Percentiles rank a stretch among this genome's conserved stretches.
phyloP scores from a whole-genome alignment of 2,329 filamentous ascomycete species.

The Phyllosticta citriasiana region DNA sequence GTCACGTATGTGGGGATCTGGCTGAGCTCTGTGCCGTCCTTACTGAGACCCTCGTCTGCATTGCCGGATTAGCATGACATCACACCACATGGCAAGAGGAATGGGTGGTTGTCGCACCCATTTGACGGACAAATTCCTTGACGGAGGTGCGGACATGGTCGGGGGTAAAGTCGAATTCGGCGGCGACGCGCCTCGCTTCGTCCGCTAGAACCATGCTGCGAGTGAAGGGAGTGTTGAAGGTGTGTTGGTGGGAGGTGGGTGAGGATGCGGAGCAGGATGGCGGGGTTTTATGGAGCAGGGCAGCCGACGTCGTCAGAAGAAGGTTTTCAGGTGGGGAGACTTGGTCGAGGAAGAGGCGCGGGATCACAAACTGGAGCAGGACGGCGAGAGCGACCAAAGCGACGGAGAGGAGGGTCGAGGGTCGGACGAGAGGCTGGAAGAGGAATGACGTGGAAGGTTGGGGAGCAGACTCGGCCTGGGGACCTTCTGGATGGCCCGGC shows the following conservation, averaged over 20 bases:
- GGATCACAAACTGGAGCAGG: constrained; percentile 25
- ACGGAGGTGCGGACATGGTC: constrained; percentile 71
- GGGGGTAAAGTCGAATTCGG: constrained; percentile 75
- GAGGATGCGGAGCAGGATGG: constrained; percentile 3
- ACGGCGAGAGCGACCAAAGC: constrained; percentile 26
- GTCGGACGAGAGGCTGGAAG: constrained; percentile 13
- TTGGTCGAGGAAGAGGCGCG: constrained; percentile 25
- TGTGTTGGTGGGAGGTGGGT: constrained; percentile 4
- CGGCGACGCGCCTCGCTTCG: constrained; percentile 70
- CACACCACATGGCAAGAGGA: constrained; percentile 6
- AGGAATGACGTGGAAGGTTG: constrained; percentile 5
- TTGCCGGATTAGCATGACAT: constrained; percentile 7
- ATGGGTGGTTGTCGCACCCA: constrained; percentile 48
- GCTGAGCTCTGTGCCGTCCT: constrained; percentile 71
- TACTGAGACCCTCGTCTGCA: constrained; percentile 68
- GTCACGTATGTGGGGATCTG: constrained; percentile 98
- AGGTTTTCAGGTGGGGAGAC: constrained; percentile 12
- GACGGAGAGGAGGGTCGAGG: constrained; percentile 19
- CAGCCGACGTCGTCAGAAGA: not conserved
- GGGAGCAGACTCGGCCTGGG: constrained; percentile 3
- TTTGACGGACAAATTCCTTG: constrained; percentile 75
- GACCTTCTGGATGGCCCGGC: constrained; percentile 9
- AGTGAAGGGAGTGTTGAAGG: constrained; percentile 16
- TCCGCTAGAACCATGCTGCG: constrained; percentile 46
- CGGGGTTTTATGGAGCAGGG: constrained; percentile 9